Base-by-base conservation (phyloP, 345 rosid genomes). In the Draba incana region DNA sequence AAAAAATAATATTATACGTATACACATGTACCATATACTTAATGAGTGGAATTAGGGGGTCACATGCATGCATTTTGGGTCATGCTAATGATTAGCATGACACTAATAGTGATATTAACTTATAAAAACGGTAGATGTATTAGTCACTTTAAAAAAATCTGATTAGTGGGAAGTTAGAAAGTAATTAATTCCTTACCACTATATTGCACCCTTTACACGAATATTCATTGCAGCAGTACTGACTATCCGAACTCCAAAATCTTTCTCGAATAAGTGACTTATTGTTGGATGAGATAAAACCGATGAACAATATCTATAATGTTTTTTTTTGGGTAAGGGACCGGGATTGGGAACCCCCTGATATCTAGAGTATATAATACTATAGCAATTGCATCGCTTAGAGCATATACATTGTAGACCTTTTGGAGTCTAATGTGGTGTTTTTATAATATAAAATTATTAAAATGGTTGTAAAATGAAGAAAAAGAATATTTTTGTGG, bases 11-110 rank as follows among this genome's bases (percentile, higher is more conserved):
- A 35, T 35, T 35, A 35, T 15, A 16, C 54, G 20, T 20, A 58
- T 50, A 57, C 55, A 69, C 60, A 52, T 44, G 48, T 37, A 53
- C 48, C 62, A 44, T 53, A 55, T 31, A 53, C 62, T 47, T 27
- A 10, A 24, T 33, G 10, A 55, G 63, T 60, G 67, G 30, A 25
- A 20, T 42, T 59, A 41, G 33, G 51, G 38, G 62, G 48, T 62
- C 75, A 70, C 75, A 70, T 70, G 68, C 75, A 53, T 70, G 68
- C 47, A 70, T 53, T 53, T 52, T 53, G 56, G 55, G 47, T 23
- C 48, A 39, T 44, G 2, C 10, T 15, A 62, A 70, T 70, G 62
- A 44, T 62, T 52, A 62, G 75, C 23, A 53, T 31, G 48, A 35
- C 10, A 62, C 35, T 53, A 23, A 53, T 62, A 62, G 62, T 44